Evolutionary conservation across 2,329 filamentous ascomycete species (phyloP).

Genomic region (Colletotrichum echinochloae): DNA sequence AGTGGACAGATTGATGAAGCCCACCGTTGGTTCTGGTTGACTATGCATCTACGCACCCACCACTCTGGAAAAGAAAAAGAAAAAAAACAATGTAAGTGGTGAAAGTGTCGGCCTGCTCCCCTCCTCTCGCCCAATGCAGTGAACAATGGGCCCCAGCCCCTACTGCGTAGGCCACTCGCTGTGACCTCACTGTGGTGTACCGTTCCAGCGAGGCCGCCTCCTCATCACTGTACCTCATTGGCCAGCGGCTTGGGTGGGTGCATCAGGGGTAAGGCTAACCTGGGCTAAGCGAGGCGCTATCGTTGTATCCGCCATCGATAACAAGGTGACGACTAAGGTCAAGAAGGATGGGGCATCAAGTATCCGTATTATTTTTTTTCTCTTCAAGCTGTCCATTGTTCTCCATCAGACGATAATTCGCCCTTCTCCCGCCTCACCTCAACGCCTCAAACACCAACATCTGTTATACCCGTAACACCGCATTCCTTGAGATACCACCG

Average conservation of each 20-base stretch:
- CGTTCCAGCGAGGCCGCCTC: slow-evolving; percentile 35
- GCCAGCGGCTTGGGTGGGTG: neutral
- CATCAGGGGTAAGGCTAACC: slow-evolving; percentile 37
- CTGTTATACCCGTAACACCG: slow-evolving; percentile 30
- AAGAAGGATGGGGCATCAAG: slow-evolving; percentile 38
- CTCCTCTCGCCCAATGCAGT: slow-evolving; percentile 29
- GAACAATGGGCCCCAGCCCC: slow-evolving; percentile 29
- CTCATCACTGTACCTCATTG: neutral
- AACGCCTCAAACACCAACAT: slow-evolving; percentile 25
- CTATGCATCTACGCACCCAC: slow-evolving; percentile 9
- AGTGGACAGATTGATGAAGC: neutral
- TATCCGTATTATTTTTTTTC: slow-evolving; percentile 40
- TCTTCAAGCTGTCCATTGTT: slow-evolving; percentile 41
- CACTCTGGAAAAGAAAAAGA: neutral
- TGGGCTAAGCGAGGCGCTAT: slow-evolving; percentile 41
- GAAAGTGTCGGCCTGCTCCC: slow-evolving; percentile 8
- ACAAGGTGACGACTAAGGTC: slow-evolving; percentile 40
- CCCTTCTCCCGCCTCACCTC: slow-evolving; percentile 32
- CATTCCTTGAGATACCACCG: slow-evolving; percentile 29
- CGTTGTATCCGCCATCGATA: slow-evolving; percentile 41
- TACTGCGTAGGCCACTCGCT: slow-evolving; percentile 25
- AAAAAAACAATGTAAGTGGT: slow-evolving; percentile 17
- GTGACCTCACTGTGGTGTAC: slow-evolving; percentile 39
- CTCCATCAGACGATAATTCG: slow-evolving; percentile 40
- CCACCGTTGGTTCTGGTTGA: neutral